Conservation (phyloP, 148 eudicot species). For the Rhododendron mucronatum region DNA sequence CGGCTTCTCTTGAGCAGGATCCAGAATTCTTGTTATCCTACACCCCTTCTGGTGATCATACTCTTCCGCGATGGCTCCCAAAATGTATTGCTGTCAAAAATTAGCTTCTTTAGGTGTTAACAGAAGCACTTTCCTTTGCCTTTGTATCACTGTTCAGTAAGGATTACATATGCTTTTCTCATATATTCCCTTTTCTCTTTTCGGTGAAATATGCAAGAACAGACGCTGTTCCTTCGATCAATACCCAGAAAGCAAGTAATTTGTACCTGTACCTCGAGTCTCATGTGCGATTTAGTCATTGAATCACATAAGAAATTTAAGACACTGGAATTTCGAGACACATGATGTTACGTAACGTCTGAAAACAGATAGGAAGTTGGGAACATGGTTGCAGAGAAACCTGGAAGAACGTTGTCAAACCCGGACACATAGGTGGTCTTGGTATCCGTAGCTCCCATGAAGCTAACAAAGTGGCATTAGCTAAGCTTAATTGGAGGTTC, state of each 20-base stretch:
- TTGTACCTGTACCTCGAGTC: neutral
- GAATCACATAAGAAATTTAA: neutral
- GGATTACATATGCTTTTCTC: neutral
- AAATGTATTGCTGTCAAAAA: slow-evolving; percentile 29
- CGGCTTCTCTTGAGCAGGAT: slow-evolving; percentile 51
- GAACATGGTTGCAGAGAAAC: neutral
- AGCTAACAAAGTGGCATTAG: too few species aligned
- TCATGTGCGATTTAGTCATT: neutral
- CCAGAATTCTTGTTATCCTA: slow-evolving; percentile 59
- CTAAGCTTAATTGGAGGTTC: too few species aligned
- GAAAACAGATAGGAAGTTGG: neutral
- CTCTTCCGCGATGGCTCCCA: slow-evolving; percentile 43
- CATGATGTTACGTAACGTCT: neutral
- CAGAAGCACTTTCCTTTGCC: neutral
- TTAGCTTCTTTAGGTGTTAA: slow-evolving; percentile 22
- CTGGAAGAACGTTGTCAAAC: too few species aligned
- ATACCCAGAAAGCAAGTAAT: neutral
- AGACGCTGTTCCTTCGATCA: neutral
- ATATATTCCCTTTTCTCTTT: too few species aligned
- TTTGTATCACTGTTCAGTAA: neutral
- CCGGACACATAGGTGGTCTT: too few species aligned
- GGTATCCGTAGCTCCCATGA: too few species aligned
- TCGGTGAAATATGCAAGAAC: neutral
- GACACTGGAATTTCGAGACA: neutral
- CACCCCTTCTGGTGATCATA: slow-evolving; percentile 29